Percentiles rank a stretch among this genome's conserved stretches.
These are phyloP conservation scores for Dictyostelium brefeldianum DNA, from an alignment of 78 protist species.

Conservation along the genomic window DNA sequence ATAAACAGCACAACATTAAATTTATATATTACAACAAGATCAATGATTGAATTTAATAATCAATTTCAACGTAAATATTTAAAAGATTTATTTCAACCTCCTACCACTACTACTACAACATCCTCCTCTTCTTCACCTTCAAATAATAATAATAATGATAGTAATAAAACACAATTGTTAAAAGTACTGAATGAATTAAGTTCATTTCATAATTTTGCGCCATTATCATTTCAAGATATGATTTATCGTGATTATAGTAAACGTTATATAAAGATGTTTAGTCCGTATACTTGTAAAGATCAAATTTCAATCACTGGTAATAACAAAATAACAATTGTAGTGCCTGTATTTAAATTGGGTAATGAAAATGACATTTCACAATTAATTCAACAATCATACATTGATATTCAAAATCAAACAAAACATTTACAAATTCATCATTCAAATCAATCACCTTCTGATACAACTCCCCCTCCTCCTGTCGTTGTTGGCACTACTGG, in stretches of 20 bases:
- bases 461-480: too few relatives aligned
- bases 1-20: background rate
- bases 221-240: background rate
- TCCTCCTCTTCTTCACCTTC: too few relatives aligned
- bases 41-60: constrained; percentile 11
- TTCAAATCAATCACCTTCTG: background rate
- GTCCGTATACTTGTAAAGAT: background rate
- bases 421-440: constrained; percentile 5
- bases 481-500: too few relatives aligned
- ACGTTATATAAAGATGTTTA: background rate
- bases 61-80: constrained; percentile 1
- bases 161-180: background rate
- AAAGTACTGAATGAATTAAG: background rate
- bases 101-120: too few relatives aligned
- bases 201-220: constrained; percentile 12
- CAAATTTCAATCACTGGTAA: background rate
- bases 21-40: background rate
- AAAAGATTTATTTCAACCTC: background rate
- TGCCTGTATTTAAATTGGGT: constrained; percentile 13
- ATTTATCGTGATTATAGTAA: background rate
- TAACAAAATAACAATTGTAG: background rate
- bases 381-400: background rate
- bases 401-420: background rate
- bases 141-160: background rate
- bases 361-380: background rate